Base-by-base conservation (phyloP, 1,284 basidiomycete genomes). In the Ganoderma meredithae region DNA sequence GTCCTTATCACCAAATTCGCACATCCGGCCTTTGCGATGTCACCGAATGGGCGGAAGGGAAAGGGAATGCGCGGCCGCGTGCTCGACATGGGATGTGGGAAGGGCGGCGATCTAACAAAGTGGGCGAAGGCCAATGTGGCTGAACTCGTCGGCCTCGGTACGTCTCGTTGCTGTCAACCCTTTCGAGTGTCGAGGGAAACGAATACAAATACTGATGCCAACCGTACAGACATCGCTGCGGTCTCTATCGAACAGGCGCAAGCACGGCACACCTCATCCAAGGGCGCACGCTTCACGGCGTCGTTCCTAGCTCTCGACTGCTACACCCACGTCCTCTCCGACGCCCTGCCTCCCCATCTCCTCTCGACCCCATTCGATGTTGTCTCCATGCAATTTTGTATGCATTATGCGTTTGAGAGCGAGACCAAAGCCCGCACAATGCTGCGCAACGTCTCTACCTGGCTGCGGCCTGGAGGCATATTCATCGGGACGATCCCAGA, bases 331-430 rank as follows among this genome's bases (percentile, higher is more conserved):
- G 83, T 92, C 1, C 84, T 99, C 53, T 84, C 86, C 10, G 87
- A 88, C 59, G 90, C 86, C 19, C 86, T 98, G n/a, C 84, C 93
- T 0, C 84, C 85, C 0, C 82, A 86, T 17, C 82, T 87, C 71
- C 82, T 85, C 69, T 86, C 77, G 5, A 74, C 84, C 40, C 90
- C 88, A 13, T 98, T 98, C 78, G 97, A 99, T 79, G 95, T 95
- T 62, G 95, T 99, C 25, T 94, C 95, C 1, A 93, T 99, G 92
- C 98, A 99, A 79, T 99, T 99, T 80, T 99, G 97, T 81, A 98
- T 99, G 95, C 98, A 99, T 80, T 99, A 99, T 77, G 98, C 97
- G 9, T 99, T 99, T 79, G 96, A 99, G 78, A 92, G 87, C 49
- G 88, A 91, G 39, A 83, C 87, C 63, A 98, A 98, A 79, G 95